Conservation (phyloP, 495 filamentous ascomycete species). For the Penicillium mononematosum region DNA sequence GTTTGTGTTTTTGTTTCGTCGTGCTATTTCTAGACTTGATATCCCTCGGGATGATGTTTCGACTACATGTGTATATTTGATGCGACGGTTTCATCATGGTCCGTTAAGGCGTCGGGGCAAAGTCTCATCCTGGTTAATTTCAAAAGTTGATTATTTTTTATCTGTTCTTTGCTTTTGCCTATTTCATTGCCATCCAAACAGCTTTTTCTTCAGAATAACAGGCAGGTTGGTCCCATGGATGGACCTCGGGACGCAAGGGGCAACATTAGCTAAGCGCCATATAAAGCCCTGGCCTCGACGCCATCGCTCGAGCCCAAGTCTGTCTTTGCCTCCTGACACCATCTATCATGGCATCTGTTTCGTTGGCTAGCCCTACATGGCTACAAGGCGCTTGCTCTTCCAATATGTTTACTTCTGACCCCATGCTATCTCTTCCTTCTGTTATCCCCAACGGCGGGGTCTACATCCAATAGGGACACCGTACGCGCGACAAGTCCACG, state of each 20-base stretch:
- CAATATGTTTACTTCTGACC: slow-evolving; percentile 13
- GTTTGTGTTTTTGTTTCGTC: slow-evolving; percentile 21
- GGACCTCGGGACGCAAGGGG: slow-evolving; percentile 6
- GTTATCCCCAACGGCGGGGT: slow-evolving; percentile 80
- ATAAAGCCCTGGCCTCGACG: slow-evolving; percentile 10
- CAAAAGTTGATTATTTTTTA: slow-evolving; percentile 21
- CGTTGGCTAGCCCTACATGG: slow-evolving; percentile 33
- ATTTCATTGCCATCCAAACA: neutral
- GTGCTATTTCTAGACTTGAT: slow-evolving; percentile 34
- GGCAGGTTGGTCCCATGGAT: neutral
- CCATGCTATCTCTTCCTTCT: slow-evolving; percentile 41
- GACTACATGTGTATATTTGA: slow-evolving; percentile 46
- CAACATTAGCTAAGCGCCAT: slow-evolving; percentile 23
- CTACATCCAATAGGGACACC: slow-evolving; percentile 43
- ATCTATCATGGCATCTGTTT: slow-evolving; percentile 32
- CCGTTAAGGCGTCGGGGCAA: slow-evolving; percentile 43
- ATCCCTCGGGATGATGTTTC: slow-evolving; percentile 32
- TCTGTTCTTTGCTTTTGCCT: neutral
- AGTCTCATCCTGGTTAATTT: slow-evolving; percentile 27
- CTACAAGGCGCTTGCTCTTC: slow-evolving; percentile 23
- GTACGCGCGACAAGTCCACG: slow-evolving; percentile 17
- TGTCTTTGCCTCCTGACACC: slow-evolving; percentile 1
- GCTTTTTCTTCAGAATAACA: neutral
- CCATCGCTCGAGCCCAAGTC: neutral
- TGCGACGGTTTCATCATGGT: slow-evolving; percentile 41